Conservation (phyloP, 192 early-diverging fungal species). For the Helicostylum pulchrum region DNA sequence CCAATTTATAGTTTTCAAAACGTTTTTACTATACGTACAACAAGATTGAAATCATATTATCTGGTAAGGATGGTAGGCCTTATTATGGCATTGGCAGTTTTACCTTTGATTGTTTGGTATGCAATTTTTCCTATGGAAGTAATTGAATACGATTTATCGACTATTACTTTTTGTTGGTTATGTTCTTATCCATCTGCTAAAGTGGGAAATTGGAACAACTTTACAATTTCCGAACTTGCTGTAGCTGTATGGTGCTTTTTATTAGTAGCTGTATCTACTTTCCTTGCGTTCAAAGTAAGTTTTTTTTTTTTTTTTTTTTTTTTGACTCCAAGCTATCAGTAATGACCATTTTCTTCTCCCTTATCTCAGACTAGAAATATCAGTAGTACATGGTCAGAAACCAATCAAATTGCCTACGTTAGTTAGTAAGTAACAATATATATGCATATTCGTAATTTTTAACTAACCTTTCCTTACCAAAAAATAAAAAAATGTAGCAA, state of each 20-base stretch:
- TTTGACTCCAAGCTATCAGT: too few relatives aligned
- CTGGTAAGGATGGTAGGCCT: slow-evolving; percentile 13
- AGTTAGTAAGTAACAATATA: slow-evolving; percentile 41
- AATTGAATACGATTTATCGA: background rate
- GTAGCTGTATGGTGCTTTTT: slow-evolving; percentile 8
- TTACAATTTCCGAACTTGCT: slow-evolving; percentile 28
- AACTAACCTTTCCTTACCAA: background rate
- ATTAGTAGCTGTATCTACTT: slow-evolving; percentile 21
- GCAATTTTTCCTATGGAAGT: slow-evolving; percentile 10
- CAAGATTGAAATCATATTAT: slow-evolving; percentile 30
- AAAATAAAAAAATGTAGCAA: too few relatives aligned
- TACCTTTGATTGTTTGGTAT: slow-evolving; percentile 25
- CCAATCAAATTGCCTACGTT: slow-evolving; percentile 45
- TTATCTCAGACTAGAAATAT: slow-evolving; percentile 47
- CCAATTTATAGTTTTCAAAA: slow-evolving; percentile 18
- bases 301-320: slow-evolving; percentile 18
- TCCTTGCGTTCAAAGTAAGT: slow-evolving; percentile 42
- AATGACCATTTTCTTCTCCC: too few relatives aligned
- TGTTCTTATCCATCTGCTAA: slow-evolving; percentile 26
- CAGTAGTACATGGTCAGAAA: slow-evolving; percentile 44
- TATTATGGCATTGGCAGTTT: background rate
- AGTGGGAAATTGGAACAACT: slow-evolving; percentile 15
- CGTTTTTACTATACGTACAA: slow-evolving; percentile 31
- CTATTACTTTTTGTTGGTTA: slow-evolving; percentile 6
- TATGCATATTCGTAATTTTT: background rate